Evolutionary conservation across 1,139 yeast genomes (phyloP).

Genomic region (Saccharomyces hybrid): DNA sequence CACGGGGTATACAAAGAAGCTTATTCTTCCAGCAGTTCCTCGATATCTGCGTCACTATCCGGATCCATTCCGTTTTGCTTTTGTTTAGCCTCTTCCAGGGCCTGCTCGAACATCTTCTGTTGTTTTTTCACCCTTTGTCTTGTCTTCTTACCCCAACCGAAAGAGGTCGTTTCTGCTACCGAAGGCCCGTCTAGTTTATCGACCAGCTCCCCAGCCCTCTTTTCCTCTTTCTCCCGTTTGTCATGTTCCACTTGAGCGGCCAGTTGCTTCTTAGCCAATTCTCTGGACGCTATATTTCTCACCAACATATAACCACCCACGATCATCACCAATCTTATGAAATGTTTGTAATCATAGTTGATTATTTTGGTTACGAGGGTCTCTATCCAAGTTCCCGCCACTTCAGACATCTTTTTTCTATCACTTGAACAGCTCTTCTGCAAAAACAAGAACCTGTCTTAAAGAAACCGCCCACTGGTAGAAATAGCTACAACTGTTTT

Average conservation of each 20-base stretch:
- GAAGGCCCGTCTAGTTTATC: slow-evolving; percentile 30
- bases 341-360: slow-evolving; percentile 4
- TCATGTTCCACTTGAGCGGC: slow-evolving; percentile 45
- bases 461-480: not conserved
- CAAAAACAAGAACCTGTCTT: too few species aligned
- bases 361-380: not conserved
- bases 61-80: slow-evolving; percentile 41
- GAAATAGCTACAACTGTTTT: not conserved
- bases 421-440: not conserved
- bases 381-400: not conserved
- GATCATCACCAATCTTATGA: slow-evolving; percentile 37
- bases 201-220: slow-evolving; percentile 37
- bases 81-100: slow-evolving; percentile 39
- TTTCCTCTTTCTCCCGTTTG: slow-evolving; percentile 27
- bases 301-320: slow-evolving; percentile 41
- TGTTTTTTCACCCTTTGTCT: slow-evolving; percentile 51
- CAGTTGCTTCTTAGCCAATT: slow-evolving; percentile 44
- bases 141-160: slow-evolving; percentile 78
- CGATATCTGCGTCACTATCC: slow-evolving; percentile 57
- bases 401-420: not conserved
- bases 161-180: slow-evolving; percentile 34
- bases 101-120: slow-evolving; percentile 45
- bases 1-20: not conserved
- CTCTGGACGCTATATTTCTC: slow-evolving; percentile 38
- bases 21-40: slow-evolving; percentile 52